phyloP scores from a whole-genome alignment of 2,329 filamentous ascomycete species.

The Thermomyces lanuginosus region DNA sequence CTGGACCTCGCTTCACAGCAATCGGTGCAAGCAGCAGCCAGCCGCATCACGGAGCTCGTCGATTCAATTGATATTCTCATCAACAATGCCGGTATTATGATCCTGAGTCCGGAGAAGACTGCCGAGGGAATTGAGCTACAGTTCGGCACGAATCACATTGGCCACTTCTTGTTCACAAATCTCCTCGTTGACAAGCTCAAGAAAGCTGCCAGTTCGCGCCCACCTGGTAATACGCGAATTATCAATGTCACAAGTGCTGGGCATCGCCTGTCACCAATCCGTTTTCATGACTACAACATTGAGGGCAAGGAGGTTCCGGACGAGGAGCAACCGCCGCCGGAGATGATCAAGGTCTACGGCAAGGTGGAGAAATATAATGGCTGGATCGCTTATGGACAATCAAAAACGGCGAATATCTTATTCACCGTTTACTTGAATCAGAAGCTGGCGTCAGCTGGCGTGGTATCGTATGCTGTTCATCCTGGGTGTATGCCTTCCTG shows the following conservation, averaged over 20 bases:
- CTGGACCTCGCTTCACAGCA: slow-evolving; percentile 4
- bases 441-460: slow-evolving; percentile 11
- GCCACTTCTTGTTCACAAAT: slow-evolving; percentile 19
- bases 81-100: slow-evolving; percentile 22
- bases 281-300: slow-evolving; percentile 16
- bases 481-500: slow-evolving; percentile 16
- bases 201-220: slow-evolving; percentile 6
- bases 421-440: slow-evolving; percentile 23
- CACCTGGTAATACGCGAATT: slow-evolving; percentile 8
- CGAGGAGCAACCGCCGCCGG: slow-evolving; percentile 6
- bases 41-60: slow-evolving; percentile 11
- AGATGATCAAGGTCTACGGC: slow-evolving; percentile 3
- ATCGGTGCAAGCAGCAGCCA: slow-evolving; percentile 1
- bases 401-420: slow-evolving; percentile 27
- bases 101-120: slow-evolving; percentile 10
- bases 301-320: slow-evolving; percentile 7
- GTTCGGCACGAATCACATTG: slow-evolving; percentile 21
- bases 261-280: slow-evolving; percentile 13
- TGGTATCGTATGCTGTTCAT: slow-evolving; percentile 25
- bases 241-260: slow-evolving; percentile 12
- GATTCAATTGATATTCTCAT: slow-evolving; percentile 16
- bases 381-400: slow-evolving; percentile 20
- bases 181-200: slow-evolving; percentile 13
- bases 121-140: slow-evolving; percentile 18
- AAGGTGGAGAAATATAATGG: slow-evolving; percentile 5